phyloP scores from a whole-genome alignment of 305 asterid genomes.

The Plantago coronopus region DNA sequence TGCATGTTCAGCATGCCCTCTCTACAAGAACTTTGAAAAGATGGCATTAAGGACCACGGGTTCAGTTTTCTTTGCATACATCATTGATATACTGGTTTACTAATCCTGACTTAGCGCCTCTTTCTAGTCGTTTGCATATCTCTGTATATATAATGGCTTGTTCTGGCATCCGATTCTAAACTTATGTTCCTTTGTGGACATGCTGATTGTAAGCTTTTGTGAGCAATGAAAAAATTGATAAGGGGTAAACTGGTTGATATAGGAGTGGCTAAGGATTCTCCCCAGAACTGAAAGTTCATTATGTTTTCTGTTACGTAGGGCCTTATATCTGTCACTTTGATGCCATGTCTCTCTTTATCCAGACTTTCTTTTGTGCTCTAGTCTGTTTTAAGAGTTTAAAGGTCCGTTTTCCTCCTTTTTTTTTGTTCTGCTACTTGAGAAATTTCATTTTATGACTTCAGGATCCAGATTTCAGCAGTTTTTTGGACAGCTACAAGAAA shows the following conservation, averaged over 20 bases:
- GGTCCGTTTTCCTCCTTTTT: background rate
- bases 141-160: background rate
- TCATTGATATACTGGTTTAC: background rate
- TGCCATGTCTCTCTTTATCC: background rate
- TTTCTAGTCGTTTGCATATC: background rate
- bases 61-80: background rate
- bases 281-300: too few relatives aligned
- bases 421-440: constrained; percentile 17
- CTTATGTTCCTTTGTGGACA: background rate
- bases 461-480: constrained; percentile 63
- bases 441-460: constrained; percentile 35
- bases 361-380: constrained; percentile 1
- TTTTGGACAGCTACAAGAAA: constrained; percentile 45
- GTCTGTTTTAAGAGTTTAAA: background rate
- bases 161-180: background rate
- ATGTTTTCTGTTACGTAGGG: background rate
- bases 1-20: background rate
- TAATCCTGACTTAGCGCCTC: background rate
- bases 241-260: constrained; percentile 3
- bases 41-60: background rate
- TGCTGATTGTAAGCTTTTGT: background rate
- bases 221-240: background rate
- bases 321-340: background rate
- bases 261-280: background rate
- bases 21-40: background rate